Percentiles rank a stretch among this genome's conserved stretches.
phyloP scores from a whole-genome alignment of 2,329 filamentous ascomycete species.

The Shiraia bambusicola region DNA sequence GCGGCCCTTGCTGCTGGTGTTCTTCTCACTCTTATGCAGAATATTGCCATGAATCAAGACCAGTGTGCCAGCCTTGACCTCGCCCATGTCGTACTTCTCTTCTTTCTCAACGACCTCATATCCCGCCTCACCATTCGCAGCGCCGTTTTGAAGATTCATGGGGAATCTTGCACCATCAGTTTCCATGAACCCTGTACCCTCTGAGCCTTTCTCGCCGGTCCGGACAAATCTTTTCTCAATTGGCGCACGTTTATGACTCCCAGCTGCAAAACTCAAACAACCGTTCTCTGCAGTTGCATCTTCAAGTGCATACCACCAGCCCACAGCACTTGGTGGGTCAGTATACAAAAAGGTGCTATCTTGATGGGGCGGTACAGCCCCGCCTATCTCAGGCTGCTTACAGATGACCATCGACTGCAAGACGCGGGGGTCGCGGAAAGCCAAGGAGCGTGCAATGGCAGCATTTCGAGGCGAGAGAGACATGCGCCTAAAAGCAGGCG shows the following conservation, averaged over 20 bases:
- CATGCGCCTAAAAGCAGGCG: slow-evolving; percentile 51
- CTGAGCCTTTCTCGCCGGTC: slow-evolving; percentile 37
- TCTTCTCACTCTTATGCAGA: slow-evolving; percentile 94
- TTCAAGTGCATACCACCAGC: slow-evolving; percentile 97
- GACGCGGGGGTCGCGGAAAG: slow-evolving; percentile 72
- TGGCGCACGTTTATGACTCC: slow-evolving; percentile 73
- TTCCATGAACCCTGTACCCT: slow-evolving; percentile 54
- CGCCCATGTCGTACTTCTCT: slow-evolving; percentile 71
- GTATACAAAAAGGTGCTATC: slow-evolving; percentile 94
- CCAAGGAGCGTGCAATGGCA: slow-evolving; percentile 68
- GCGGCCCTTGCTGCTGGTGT: slow-evolving; percentile 78
- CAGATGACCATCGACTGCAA: slow-evolving; percentile 98
- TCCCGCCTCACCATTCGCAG: slow-evolving; percentile 32
- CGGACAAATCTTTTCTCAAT: slow-evolving; percentile 76
- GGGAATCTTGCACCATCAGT: slow-evolving; percentile 70
- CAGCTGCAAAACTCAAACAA: slow-evolving; percentile 81
- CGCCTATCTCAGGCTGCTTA: slow-evolving; percentile 96
- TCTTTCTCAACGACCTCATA: slow-evolving; percentile 38
- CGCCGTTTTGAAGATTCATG: slow-evolving; percentile 39
- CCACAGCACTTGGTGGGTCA: slow-evolving; percentile 81
- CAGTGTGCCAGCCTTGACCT: slow-evolving; percentile 87
- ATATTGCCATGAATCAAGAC: slow-evolving; percentile 95
- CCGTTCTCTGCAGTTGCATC: slow-evolving; percentile 86
- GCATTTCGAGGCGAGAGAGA: slow-evolving; percentile 58
- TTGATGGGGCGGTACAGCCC: slow-evolving; percentile 86